phyloP scores from a whole-genome alignment of 257 asterid species.

The Nicotiana noctiflora region DNA sequence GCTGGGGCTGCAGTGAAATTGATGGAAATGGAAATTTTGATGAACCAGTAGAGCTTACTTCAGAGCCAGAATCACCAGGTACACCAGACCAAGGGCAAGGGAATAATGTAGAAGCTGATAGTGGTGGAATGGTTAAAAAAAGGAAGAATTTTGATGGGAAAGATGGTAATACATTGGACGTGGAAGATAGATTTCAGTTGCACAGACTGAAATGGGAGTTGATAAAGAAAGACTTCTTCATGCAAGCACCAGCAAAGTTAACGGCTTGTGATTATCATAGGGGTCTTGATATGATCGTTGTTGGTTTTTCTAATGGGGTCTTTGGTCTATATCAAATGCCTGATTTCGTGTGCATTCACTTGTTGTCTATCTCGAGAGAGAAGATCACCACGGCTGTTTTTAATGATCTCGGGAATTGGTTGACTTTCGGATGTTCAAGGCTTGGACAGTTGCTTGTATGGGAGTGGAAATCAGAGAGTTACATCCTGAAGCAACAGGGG shows the following conservation, averaged over 20 bases:
- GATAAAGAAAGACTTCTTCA: constrained; percentile 68
- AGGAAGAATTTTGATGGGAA: constrained; percentile 46
- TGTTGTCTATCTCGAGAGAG: constrained; percentile 75
- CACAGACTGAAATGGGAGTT: constrained; percentile 61
- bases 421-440: constrained; percentile 88
- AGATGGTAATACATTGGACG: constrained; percentile 27
- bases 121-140: constrained; percentile 29
- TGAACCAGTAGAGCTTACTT: constrained; percentile 28
- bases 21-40: constrained; percentile 25
- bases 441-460: constrained; percentile 98
- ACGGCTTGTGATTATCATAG: constrained; percentile 77
- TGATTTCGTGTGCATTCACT: constrained; percentile 79
- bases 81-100: constrained; percentile 56
- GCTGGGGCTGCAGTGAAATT: constrained; percentile 42
- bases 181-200: constrained; percentile 32
- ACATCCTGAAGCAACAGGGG: constrained; percentile 96
- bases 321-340: constrained; percentile 96
- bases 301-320: constrained; percentile 90
- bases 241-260: constrained; percentile 79
- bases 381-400: constrained; percentile 78
- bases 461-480: constrained; percentile 99
- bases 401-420: constrained; percentile 90
- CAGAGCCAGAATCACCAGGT: constrained; percentile 80
- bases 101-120: constrained; percentile 28
- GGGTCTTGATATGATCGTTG: constrained; percentile 87